These are phyloP conservation scores for Boechera retrofracta DNA, from an alignment of 345 rosid species.

Conservation along the genomic window DNA sequence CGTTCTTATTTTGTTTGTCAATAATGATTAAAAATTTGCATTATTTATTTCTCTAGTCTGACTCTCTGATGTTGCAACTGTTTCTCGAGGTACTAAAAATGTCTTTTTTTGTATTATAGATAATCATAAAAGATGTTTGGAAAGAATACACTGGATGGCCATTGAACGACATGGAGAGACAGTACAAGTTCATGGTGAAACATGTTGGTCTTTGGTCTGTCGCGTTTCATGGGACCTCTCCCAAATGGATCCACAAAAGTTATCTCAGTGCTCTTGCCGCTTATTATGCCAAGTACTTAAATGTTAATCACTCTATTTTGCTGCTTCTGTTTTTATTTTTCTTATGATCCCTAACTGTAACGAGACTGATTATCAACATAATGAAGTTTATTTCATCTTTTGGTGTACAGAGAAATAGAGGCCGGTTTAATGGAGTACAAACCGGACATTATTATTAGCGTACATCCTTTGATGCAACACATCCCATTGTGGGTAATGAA, in stretches of 20 bases:
- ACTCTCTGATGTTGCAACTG: background rate
- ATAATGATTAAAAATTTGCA: background rate
- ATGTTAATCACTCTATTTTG: background rate
- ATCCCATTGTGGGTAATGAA: slow-evolving; percentile 93
- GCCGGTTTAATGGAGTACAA: slow-evolving; percentile 92
- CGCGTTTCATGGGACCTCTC: slow-evolving; percentile 95
- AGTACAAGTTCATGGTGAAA: slow-evolving; percentile 96
- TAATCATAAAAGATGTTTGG: slow-evolving; percentile 93
- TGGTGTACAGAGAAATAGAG: slow-evolving; percentile 76
- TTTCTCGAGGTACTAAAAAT: background rate
- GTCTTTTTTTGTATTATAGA: slow-evolving; percentile 44
- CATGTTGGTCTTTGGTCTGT: slow-evolving; percentile 95
- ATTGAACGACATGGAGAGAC: slow-evolving; percentile 88
- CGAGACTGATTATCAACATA: background rate
- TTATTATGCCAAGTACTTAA: slow-evolving; percentile 84
- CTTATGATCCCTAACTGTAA: slow-evolving; percentile 11
- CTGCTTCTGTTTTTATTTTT: background rate
- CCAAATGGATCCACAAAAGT: slow-evolving; percentile 85
- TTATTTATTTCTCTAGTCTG: background rate
- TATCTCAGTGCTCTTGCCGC: slow-evolving; percentile 97
- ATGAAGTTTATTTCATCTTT: background rate
- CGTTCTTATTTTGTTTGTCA: slow-evolving; percentile 8
- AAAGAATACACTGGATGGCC: slow-evolving; percentile 99
- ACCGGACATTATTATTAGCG: slow-evolving; percentile 93
- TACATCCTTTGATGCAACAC: slow-evolving; percentile 97